Percentiles rank a stretch among this genome's conserved stretches.
Conservation (phyloP, 2,329 filamentous ascomycete species). For the Cryphonectria japonica region DNA sequence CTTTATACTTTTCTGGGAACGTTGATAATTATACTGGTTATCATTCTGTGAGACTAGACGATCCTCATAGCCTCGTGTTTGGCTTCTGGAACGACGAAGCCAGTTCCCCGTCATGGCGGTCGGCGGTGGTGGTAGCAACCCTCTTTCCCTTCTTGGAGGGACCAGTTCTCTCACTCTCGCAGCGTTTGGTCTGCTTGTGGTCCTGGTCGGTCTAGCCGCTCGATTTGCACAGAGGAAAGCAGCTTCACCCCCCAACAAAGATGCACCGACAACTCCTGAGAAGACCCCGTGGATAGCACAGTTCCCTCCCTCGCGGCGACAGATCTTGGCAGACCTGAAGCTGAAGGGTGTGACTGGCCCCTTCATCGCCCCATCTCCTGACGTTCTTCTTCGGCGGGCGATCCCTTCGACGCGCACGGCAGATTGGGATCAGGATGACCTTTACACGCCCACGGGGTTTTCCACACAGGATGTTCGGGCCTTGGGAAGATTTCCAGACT, state of each 20-base stretch:
- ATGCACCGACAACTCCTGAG: neutral
- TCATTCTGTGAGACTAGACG: neutral
- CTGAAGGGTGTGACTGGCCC: constrained; percentile 13
- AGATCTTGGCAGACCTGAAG: constrained; percentile 20
- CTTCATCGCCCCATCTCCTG: constrained; percentile 7
- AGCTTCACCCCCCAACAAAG: neutral
- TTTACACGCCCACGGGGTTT: constrained; percentile 60
- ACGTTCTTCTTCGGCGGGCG: constrained; percentile 34
- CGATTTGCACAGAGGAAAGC: constrained; percentile 13
- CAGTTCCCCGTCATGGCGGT: constrained; percentile 15
- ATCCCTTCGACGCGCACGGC: constrained; percentile 31
- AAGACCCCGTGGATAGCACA: constrained; percentile 23
- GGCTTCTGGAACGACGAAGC: neutral
- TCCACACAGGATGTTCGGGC: constrained; percentile 69
- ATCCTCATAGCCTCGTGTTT: neutral
- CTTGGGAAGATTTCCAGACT: constrained; percentile 79
- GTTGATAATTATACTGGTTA: neutral
- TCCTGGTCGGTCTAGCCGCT: constrained; percentile 14
- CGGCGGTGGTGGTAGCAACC: neutral
- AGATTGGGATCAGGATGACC: constrained; percentile 28
- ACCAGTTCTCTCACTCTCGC: neutral
- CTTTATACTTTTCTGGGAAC: neutral
- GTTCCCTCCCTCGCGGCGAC: constrained; percentile 28
- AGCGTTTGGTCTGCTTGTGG: constrained; percentile 5
- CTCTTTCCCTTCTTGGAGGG: neutral